Conservation (phyloP, 768 basidiomycete species). For the Lyophyllum decastes region DNA sequence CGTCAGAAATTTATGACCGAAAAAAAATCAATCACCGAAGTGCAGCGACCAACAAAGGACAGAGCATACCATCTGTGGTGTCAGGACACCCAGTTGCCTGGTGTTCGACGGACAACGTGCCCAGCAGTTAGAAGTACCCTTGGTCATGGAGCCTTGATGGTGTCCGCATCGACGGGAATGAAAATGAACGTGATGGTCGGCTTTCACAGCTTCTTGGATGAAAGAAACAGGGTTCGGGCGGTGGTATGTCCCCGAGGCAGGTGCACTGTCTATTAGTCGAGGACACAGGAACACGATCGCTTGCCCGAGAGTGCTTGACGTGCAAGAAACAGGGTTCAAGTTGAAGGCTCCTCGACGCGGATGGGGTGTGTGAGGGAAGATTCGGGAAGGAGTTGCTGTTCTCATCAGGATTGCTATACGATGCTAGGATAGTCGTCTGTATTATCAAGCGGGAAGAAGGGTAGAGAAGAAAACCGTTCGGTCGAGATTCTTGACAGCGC, state of each 20-base stretch:
- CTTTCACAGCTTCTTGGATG: neutral
- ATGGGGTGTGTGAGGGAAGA: neutral
- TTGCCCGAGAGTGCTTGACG: neutral
- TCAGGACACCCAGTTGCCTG: neutral
- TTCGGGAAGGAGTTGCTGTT: neutral
- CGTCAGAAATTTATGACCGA: neutral
- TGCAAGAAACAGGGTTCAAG: neutral
- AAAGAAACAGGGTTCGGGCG: neutral
- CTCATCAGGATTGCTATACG: neutral
- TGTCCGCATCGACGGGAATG: neutral
- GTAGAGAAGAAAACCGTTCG: neutral
- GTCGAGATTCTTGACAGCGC: neutral
- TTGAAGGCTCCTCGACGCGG: neutral
- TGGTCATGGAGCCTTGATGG: slow-evolving; percentile 1
- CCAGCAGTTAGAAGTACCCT: neutral
- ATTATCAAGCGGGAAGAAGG: too few relatives aligned
- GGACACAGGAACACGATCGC: neutral
- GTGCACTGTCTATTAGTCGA: neutral
- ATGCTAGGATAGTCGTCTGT: neutral
- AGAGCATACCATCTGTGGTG: neutral
- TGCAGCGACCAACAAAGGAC: neutral
- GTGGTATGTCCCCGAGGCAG: neutral
- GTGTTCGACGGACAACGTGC: neutral
- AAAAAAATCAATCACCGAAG: too few relatives aligned
- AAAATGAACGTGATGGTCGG: neutral